A percentile compares a stretch with the other conserved stretches of the same genome.
These are phyloP conservation scores for Metschnikowia rubicola DNA, from an alignment of 805 yeast species.

Conservation along the genomic window DNA sequence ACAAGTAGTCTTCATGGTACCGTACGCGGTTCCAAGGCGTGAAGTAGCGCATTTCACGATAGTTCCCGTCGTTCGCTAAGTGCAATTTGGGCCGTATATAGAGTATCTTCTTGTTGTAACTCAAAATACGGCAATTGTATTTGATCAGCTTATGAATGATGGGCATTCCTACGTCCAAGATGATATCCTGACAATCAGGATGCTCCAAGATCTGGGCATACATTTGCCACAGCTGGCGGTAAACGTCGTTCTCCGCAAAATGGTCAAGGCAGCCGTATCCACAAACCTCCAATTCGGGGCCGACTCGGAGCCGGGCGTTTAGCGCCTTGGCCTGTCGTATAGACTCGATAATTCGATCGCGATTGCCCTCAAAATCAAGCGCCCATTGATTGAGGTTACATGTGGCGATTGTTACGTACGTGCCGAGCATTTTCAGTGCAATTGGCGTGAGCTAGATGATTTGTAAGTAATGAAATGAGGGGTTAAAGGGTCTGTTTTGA, in stretches of 20 bases:
- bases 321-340: constrained; percentile 69
- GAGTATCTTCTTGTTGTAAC: constrained; percentile 73
- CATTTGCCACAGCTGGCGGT: constrained; percentile 92
- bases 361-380: constrained; percentile 92
- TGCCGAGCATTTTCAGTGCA: constrained; percentile 56
- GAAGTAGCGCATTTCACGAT: constrained; percentile 95
- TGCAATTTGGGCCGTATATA: constrained; percentile 89
- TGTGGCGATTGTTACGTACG: constrained; percentile 83
- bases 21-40: constrained; percentile 89
- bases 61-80: constrained; percentile 96
- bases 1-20: constrained; percentile 63
- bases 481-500: too few relatives aligned
- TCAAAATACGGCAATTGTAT: constrained; percentile 86
- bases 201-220: constrained; percentile 70
- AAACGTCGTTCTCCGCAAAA: constrained; percentile 84
- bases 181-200: constrained; percentile 67
- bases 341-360: constrained; percentile 84
- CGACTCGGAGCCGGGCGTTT: constrained; percentile 84
- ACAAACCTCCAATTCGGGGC: constrained; percentile 92
- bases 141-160: constrained; percentile 80
- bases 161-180: constrained; percentile 95
- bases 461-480: too few relatives aligned
- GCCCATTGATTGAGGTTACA: constrained; percentile 99
- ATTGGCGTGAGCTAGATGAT: too few relatives aligned
- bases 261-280: constrained; percentile 97